Percentiles rank a stretch among this genome's conserved stretches.
phyloP scores from a whole-genome alignment of 2,329 filamentous ascomycete species.

The Fusarium sp. region DNA sequence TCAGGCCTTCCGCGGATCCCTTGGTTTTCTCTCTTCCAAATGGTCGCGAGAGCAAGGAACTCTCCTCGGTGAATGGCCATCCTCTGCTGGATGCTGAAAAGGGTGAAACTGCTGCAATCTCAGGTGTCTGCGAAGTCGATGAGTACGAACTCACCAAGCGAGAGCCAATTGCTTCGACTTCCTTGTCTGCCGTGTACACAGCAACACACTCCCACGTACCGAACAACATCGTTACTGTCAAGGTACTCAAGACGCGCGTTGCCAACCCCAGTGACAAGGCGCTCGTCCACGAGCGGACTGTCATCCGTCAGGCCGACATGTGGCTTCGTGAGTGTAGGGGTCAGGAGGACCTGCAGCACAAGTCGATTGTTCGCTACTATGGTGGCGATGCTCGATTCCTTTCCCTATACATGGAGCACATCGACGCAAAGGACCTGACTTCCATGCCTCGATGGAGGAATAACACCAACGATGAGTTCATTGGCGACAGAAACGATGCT shows the following conservation, averaged over 20 bases:
- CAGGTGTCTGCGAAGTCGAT: slow-evolving; percentile 61
- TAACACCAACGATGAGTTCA: slow-evolving; percentile 58
- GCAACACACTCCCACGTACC: slow-evolving; percentile 62
- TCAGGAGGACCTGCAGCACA: slow-evolving; percentile 64
- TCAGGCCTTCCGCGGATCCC: slow-evolving; percentile 59
- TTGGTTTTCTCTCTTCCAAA: slow-evolving; percentile 63
- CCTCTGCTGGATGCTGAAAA: slow-evolving; percentile 61
- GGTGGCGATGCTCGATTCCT: slow-evolving; percentile 68
- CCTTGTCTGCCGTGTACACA: slow-evolving; percentile 65
- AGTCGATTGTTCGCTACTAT: slow-evolving; percentile 67
- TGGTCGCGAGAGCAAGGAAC: slow-evolving; percentile 56
- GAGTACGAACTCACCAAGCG: slow-evolving; percentile 64
- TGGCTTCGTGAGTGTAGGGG: slow-evolving; percentile 67
- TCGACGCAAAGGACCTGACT: slow-evolving; percentile 65
- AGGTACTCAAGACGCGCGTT: slow-evolving; percentile 65
- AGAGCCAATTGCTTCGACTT: slow-evolving; percentile 64
- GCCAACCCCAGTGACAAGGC: slow-evolving; percentile 54
- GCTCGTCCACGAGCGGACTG: slow-evolving; percentile 61
- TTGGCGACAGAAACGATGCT: slow-evolving; percentile 59
- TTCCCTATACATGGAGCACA: slow-evolving; percentile 69
- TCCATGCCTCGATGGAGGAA: slow-evolving; percentile 60
- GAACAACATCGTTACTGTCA: slow-evolving; percentile 66
- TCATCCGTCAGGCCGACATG: slow-evolving; percentile 68
- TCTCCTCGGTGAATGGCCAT: slow-evolving; percentile 57
- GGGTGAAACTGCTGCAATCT: slow-evolving; percentile 60